Evolutionary conservation across 2,329 filamentous ascomycete genomes (phyloP), one percentile per base, ranked within the genome.

Genomic region (Monilinia polystroma): DNA sequence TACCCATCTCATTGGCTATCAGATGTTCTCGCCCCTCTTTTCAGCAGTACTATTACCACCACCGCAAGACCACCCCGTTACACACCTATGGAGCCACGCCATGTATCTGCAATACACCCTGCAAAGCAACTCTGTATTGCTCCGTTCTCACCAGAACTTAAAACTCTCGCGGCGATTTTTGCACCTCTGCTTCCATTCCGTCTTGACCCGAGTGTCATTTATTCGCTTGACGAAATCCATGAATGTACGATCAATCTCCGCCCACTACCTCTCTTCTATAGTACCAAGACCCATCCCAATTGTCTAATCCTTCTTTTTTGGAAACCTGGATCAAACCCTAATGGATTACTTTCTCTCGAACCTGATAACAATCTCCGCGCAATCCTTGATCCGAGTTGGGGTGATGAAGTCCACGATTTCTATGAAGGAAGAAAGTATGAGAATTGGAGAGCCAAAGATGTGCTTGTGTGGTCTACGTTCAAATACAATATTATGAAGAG

Each of bases 1-100:
- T 47, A 59, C n/a, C 41, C 41, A n/a, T 20, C 41, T 47, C 41
- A 47, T 32, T 58, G 23, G 56, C 56, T 59, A 32, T 59, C 18
- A n/a, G 26, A n/a, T n/a, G 14, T 35, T 43, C 41, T 47, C 20
- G 7, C 35, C 3, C 41, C 26, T 32, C 18, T 59, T 20, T 18
- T 59, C 18, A 11, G 26, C 23, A n/a, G 11, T 16, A 26, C 23
- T 47, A 23, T 51, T 23, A 35, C 11, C 4, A 59, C 26, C n/a
- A n/a, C 43, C 12, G 10, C 43, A 7, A 26, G 41, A n/a, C 41
- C 56, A 32, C 56, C 41, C 29, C 11, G 18, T 5, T 11, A 32
- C 26, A 20, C n/a, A 18, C 26, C 41, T 32, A 20, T 59, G 29
- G 16, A 29, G 12, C 41, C 26, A 4, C 11, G n/a, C 14, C 56